Evolutionary conservation across 371 early-diverging fungal genomes (phyloP).

Genomic region (Zychaea mexicana): DNA sequence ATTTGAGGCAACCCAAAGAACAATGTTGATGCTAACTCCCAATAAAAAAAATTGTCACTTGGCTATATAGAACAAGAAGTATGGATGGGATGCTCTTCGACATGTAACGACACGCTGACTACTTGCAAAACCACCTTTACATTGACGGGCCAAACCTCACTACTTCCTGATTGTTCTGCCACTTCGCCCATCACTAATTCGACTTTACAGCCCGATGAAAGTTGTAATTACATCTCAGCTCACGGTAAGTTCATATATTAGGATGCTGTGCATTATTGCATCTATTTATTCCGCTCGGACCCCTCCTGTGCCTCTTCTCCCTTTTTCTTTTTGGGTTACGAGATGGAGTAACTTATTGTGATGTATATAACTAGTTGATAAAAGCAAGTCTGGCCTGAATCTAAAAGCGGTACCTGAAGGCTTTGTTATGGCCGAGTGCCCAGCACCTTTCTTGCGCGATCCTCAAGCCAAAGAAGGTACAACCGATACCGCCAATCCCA

Average conservation of each 20-base stretch:
- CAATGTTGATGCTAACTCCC: background rate
- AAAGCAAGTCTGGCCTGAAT: conserved; percentile 9
- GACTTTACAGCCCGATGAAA: conserved; percentile 34
- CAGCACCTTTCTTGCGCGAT: conserved; percentile 43
- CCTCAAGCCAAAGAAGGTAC: conserved; percentile 23
- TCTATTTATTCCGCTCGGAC: background rate
- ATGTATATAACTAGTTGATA: background rate
- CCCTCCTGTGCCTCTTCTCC: no score
- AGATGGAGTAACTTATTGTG: no score
- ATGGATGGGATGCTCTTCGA: conserved; percentile 48
- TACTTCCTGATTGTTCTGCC: conserved; percentile 51
- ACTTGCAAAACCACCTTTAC: conserved; percentile 43
- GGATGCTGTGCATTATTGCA: background rate
- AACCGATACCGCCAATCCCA: conserved; percentile 13
- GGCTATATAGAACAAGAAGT: conserved; percentile 13
- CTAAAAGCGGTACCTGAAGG: conserved; percentile 30
- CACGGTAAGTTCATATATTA: conserved; percentile 10
- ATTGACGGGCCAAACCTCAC: conserved; percentile 27
- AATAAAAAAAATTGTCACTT: background rate
- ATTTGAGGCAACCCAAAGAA: no score
- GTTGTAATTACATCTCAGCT: conserved; percentile 43
- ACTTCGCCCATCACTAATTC: conserved; percentile 26
- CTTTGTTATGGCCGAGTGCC: conserved; percentile 33
- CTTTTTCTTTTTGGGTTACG: no score
- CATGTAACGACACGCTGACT: conserved; percentile 38